These are phyloP conservation scores for Penicillium coprophilum DNA, from an alignment of 495 filamentous ascomycete genomes.

Conservation along the genomic window DNA sequence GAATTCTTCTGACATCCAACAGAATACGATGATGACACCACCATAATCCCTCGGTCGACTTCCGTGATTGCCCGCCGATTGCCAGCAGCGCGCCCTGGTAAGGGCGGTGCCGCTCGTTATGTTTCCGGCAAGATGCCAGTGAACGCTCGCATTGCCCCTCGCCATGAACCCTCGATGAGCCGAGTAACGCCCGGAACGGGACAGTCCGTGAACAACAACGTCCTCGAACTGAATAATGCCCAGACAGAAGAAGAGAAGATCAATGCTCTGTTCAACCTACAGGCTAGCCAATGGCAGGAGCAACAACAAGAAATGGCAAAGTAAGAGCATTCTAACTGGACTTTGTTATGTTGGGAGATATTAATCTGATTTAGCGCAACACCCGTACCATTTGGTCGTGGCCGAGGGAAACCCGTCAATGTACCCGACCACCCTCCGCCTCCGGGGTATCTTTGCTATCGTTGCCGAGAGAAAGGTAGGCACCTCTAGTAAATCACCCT, in stretches of 20 bases:
- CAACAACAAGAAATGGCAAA: slow-evolving; percentile 90
- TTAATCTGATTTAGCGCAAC: slow-evolving; percentile 58
- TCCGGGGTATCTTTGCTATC: slow-evolving; percentile 91
- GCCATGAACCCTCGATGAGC: slow-evolving; percentile 64
- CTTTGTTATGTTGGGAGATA: slow-evolving; percentile 9
- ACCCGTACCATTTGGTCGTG: slow-evolving; percentile 57
- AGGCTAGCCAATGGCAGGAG: slow-evolving; percentile 81
- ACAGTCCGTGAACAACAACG: slow-evolving; percentile 51
- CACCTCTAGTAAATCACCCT: slow-evolving; percentile 7
- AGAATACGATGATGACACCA: slow-evolving; percentile 98
- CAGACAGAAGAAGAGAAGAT: slow-evolving; percentile 90
- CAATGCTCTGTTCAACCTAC: slow-evolving; percentile 80
- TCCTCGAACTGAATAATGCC: slow-evolving; percentile 63
- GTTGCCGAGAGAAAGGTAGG: slow-evolving; percentile 89
- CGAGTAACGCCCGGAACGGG: slow-evolving; percentile 39
- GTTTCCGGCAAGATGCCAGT: slow-evolving; percentile 95
- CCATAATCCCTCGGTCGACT: slow-evolving; percentile 89
- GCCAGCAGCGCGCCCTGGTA: slow-evolving; percentile 75
- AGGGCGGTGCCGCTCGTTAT: slow-evolving; percentile 89
- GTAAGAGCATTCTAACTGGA: slow-evolving; percentile 54
- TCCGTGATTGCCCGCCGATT: slow-evolving; percentile 87
- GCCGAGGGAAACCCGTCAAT: slow-evolving; percentile 64
- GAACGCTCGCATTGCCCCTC: slow-evolving; percentile 76
- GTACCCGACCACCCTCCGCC: slow-evolving; percentile 89
- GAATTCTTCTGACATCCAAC: slow-evolving; percentile 9